Evolutionary conservation across 192 early-diverging fungal genomes (phyloP), one percentile per base, ranked within the genome.

Genomic region (Coemansia sp.): DNA sequence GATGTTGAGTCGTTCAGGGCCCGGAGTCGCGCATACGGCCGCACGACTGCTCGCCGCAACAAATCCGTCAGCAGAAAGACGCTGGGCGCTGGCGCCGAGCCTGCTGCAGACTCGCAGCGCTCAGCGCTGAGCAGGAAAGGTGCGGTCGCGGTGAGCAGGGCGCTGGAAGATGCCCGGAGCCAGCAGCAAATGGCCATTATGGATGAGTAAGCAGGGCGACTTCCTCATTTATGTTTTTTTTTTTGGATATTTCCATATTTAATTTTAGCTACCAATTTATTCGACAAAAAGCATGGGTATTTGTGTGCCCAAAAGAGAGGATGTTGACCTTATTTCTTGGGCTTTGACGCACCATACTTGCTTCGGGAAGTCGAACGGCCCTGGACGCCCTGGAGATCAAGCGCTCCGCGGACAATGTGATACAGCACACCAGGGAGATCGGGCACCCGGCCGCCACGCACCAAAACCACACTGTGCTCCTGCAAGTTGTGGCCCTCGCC

Each of bases 401-500:
- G 77, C 31, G 92, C 89, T 30, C 95, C 96, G 28, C 96, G 85
- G 18, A 96, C 86, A 67, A 97, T 77, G 70, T 96, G 93, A 73
- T 98, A 97, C 54, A 89, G 83, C 5, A 98, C 94, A 87, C 96
- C 95, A n/a, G 95, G 95, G 60, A 95, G 86, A 90, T 97, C 96
- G 18, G 91, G 87, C 2, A 96, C 92, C 84, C 95, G 88, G 38
- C 96, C 96, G 22, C 96, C 96, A 32, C 93, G 82, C 9, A 98
- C 92, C 35, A 98, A 73, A 18, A 98, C 96, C 24, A 96, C 94
- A 29, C 91, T 92, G 77, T 98, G 95, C 70, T 98, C 96, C 82
- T 96, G 94, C 62, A 98, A 78, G 65, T 95, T 97, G 83, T 98
- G 96, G 12, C 95, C 95, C 72, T 98, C 96, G 51, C 96, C 96